Evolutionary conservation across 371 early-diverging fungal species (phyloP).

Genomic region (Entomophthora muscae): DNA sequence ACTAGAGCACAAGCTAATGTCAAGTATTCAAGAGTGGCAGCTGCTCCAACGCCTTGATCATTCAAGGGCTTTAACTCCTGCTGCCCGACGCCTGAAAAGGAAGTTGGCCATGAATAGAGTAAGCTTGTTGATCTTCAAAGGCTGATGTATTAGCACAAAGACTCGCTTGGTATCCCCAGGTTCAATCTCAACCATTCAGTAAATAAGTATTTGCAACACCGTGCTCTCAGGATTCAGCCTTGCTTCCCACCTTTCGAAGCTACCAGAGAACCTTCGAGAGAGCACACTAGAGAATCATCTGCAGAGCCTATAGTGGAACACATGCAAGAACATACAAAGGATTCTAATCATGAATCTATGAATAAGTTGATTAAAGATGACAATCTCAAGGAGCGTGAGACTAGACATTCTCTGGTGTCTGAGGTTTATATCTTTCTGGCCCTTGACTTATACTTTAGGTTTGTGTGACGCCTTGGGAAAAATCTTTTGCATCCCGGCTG

Average conservation of each 20-base stretch:
- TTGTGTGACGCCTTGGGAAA: conserved; percentile 29
- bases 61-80: conserved; percentile 21
- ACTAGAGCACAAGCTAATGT: too few relatives aligned
- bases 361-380: too few relatives aligned
- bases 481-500: conserved; percentile 54
- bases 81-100: conserved; percentile 37
- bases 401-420: too few relatives aligned
- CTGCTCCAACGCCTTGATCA: conserved; percentile 33
- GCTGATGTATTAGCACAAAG: not conserved
- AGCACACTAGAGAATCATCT: too few relatives aligned
- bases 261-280: too few relatives aligned
- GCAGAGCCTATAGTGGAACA: too few relatives aligned
- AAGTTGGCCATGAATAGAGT: conserved; percentile 41
- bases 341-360: too few relatives aligned
- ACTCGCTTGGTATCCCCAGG: not conserved
- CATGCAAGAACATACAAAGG: too few relatives aligned
- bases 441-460: not conserved
- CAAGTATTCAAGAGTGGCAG: conserved; percentile 44
- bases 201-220: not conserved
- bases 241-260: not conserved
- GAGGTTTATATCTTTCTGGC: too few relatives aligned
- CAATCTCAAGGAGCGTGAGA: too few relatives aligned
- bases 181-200: not conserved
- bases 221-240: not conserved
- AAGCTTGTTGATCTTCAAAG: not conserved